phyloP scores from a whole-genome alignment of 257 asterid genomes.

The Jacaranda mimosifolia region DNA sequence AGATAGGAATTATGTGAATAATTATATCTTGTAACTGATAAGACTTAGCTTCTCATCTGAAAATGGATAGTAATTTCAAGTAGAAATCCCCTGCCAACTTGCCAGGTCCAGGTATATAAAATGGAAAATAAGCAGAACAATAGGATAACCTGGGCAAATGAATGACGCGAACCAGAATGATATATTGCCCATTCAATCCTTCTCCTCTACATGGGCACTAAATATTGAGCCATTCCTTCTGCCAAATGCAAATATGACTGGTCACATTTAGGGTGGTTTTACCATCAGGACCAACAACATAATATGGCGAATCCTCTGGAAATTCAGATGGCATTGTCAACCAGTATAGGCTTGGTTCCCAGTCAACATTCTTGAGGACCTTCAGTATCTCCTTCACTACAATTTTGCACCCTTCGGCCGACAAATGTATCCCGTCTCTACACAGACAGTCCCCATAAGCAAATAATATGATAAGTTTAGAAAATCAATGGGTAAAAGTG shows the following conservation, averaged over 20 bases:
- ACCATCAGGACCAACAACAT: conserved; percentile 60
- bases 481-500: background rate
- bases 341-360: conserved; percentile 88
- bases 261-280: conserved; percentile 50
- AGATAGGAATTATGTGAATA: background rate
- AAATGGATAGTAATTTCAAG: background rate
- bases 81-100: background rate
- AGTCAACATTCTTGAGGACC: conserved; percentile 71
- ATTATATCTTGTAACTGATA: background rate
- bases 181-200: too few relatives aligned
- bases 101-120: too few relatives aligned
- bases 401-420: conserved; percentile 68
- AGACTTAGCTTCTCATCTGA: background rate
- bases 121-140: too few relatives aligned
- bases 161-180: too few relatives aligned
- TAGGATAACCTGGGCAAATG: too few relatives aligned
- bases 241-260: conserved; percentile 53
- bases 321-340: conserved; percentile 63
- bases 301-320: conserved; percentile 63
- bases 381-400: conserved; percentile 74
- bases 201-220: background rate
- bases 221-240: conserved; percentile 59
- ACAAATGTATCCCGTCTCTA: conserved; percentile 89
- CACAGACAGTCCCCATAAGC: conserved; percentile 6
- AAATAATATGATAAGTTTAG: background rate